phyloP scores from a whole-genome alignment of 805 yeast genomes.

The Candida vaughaniae region DNA sequence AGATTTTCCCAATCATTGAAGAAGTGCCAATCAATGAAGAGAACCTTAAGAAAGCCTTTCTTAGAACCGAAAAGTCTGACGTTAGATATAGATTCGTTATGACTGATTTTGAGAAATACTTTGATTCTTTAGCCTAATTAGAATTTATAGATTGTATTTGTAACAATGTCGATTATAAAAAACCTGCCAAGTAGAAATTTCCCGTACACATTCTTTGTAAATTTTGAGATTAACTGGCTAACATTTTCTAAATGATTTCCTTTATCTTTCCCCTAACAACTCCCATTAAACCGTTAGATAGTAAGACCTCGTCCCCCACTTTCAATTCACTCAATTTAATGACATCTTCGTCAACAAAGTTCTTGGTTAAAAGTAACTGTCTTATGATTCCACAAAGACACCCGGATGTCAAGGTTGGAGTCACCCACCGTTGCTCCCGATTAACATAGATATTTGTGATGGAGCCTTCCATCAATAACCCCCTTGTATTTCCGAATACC shows the following conservation, averaged over 20 bases:
- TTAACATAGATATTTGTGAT: conserved; percentile 74
- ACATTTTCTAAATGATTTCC: conserved; percentile 2
- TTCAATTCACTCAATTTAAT: conserved; percentile 46
- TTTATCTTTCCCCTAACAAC: conserved; percentile 57
- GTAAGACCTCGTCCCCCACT: conserved; percentile 66
- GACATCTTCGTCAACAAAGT: conserved; percentile 52
- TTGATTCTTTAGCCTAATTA: too few relatives aligned
- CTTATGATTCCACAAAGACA: conserved; percentile 85
- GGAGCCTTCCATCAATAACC: conserved; percentile 74
- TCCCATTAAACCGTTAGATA: conserved; percentile 85
- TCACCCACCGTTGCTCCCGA: conserved; percentile 57
- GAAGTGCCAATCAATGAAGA: conserved; percentile 32
- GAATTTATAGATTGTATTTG: too few relatives aligned
- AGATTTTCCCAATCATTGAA: conserved; percentile 34
- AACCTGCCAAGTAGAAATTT: too few relatives aligned
- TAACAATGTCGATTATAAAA: too few relatives aligned
- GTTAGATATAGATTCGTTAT: conserved; percentile 56
- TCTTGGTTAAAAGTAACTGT: conserved; percentile 56
- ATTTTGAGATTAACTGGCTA: too few relatives aligned
- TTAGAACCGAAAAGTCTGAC: conserved; percentile 29
- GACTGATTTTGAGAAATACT: conserved; percentile 51
- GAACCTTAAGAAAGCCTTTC: conserved; percentile 31
- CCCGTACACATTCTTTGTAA: too few relatives aligned
- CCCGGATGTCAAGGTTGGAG: conserved; percentile 78
- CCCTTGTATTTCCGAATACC: conserved; percentile 53